Evolutionary conservation across 495 filamentous ascomycete genomes (phyloP).

Genomic region (Astrocystis sublimbata): DNA sequence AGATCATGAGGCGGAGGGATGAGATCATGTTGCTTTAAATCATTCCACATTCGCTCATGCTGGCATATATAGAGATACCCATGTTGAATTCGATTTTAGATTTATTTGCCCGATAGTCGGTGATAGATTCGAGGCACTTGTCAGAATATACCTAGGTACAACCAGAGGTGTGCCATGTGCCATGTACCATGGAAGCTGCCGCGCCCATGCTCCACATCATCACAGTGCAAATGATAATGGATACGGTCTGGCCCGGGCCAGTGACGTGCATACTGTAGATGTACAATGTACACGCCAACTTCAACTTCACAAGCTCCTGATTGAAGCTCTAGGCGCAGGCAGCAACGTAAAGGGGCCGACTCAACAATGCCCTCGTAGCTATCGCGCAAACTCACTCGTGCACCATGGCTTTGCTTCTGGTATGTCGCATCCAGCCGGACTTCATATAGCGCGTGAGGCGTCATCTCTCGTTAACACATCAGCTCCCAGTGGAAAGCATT

Average conservation of each 20-base stretch:
- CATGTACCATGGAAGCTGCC: too few relatives aligned
- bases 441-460: neutral
- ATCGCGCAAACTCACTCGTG: slow-evolving; percentile 21
- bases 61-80: neutral
- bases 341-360: slow-evolving; percentile 16
- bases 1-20: neutral
- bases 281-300: too few relatives aligned
- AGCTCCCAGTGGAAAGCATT: slow-evolving; percentile 88
- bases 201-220: too few relatives aligned
- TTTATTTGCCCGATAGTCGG: too few relatives aligned
- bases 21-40: neutral
- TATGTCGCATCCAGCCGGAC: slow-evolving; percentile 4
- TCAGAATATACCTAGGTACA: too few relatives aligned
- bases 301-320: slow-evolving; percentile 6
- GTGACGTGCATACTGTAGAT: slow-evolving; percentile 10
- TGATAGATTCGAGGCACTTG: too few relatives aligned
- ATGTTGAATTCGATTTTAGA: neutral
- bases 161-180: too few relatives aligned
- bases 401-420: slow-evolving; percentile 36
- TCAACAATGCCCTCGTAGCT: slow-evolving; percentile 21
- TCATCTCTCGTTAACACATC: slow-evolving; percentile 10
- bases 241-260: neutral
- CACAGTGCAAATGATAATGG: neutral
- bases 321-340: neutral
- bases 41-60: neutral